phyloP scores from a whole-genome alignment of 495 filamentous ascomycete genomes.

The Bombardia bombarda region DNA sequence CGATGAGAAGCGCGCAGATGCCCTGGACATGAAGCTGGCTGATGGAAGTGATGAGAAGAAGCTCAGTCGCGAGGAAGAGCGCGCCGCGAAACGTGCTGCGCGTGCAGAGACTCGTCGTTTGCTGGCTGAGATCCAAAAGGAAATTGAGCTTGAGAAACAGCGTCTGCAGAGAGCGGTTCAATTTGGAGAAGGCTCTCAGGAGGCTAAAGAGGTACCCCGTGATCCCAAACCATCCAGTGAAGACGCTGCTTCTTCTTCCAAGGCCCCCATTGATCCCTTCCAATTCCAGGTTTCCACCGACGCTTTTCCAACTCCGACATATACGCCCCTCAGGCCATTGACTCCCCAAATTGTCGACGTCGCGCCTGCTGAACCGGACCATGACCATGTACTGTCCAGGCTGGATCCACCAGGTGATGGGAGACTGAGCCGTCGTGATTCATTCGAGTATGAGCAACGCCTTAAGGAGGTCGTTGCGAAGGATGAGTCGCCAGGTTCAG shows the following conservation, averaged over 20 bases:
- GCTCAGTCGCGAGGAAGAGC: constrained; percentile 18
- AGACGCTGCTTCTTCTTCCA: constrained; percentile 9
- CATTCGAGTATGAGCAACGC: constrained; percentile 30
- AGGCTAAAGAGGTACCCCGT: no score
- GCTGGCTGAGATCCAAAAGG: constrained; percentile 19
- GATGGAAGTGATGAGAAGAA: constrained; percentile 5
- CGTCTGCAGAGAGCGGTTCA: no score
- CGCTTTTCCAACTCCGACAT: constrained; percentile 34
- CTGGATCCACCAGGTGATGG: constrained; percentile 6
- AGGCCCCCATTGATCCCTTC: constrained; percentile 38
- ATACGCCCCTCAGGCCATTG: constrained; percentile 25
- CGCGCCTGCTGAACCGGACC: constrained; percentile 38
- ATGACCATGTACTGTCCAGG: constrained; percentile 16
- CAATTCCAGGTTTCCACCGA: constrained; percentile 42
- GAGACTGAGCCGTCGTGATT: constrained; percentile 32
- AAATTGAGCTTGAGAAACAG: constrained; percentile 22
- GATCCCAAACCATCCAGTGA: constrained; percentile 9
- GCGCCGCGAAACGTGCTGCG: constrained; percentile 15
- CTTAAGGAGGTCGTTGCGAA: constrained; percentile 1
- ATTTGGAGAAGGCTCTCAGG: no score
- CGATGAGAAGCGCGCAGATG: constrained; percentile 16
- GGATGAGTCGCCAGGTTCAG: not conserved
- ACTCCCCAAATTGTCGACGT: constrained; percentile 34
- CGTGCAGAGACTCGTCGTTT: constrained; percentile 18
- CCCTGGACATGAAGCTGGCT: not conserved